Percentiles rank a stretch among this genome's conserved stretches.
These are phyloP conservation scores for Paxillus involutus DNA, from an alignment of 768 basidiomycete genomes.

Conservation along the genomic window DNA sequence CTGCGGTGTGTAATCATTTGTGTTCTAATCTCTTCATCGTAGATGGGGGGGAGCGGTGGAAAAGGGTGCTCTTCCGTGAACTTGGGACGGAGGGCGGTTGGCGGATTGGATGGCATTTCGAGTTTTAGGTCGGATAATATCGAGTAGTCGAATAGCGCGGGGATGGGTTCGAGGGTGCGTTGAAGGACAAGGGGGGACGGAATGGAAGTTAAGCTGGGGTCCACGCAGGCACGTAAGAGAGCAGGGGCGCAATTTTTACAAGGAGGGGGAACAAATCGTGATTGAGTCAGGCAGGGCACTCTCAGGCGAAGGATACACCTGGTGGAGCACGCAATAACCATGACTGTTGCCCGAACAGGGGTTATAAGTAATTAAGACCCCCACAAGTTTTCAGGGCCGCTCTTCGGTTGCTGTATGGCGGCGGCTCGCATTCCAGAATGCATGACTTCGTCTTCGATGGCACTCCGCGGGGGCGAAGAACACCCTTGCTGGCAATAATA, in stretches of 20 bases:
- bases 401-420: too few species aligned
- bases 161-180: background rate
- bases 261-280: background rate
- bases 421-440: too few species aligned
- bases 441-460: background rate
- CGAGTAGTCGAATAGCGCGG: background rate
- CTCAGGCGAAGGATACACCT: background rate
- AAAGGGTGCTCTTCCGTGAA: conserved; percentile 32
- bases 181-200: background rate
- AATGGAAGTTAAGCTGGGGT: too few species aligned
- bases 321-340: background rate
- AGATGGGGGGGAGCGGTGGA: conserved; percentile 62
- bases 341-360: background rate
- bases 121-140: background rate
- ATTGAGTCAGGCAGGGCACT: background rate
- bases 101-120: conserved; percentile 7
- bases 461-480: background rate
- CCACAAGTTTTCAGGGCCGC: too few species aligned
- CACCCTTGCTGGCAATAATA: background rate
- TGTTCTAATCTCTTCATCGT: conserved; percentile 39
- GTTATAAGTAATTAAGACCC: background rate
- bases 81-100: conserved; percentile 23
- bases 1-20: conserved; percentile 80
- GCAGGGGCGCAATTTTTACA: background rate
- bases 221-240: too few species aligned